Evolutionary conservation across 768 basidiomycete genomes (phyloP), one percentile per base, ranked within the genome.

Genomic region (Tulasnella sp.): DNA sequence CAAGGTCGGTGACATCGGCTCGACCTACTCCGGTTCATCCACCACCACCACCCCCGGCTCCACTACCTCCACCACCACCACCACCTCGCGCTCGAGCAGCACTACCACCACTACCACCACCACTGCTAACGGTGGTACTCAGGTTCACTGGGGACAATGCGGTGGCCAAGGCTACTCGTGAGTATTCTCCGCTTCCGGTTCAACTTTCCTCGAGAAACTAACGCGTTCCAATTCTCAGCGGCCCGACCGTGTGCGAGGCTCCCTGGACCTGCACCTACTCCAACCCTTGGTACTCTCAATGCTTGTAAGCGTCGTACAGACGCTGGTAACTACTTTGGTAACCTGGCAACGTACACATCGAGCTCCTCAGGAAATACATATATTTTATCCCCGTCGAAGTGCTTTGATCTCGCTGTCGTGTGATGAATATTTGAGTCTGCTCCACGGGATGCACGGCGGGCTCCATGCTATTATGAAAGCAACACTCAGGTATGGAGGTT

Each of bases 1-100:
- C 86, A 86, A 85, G 82, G 87, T 87, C 82, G 89, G 56, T 14
- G n/a, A 27, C 74, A 44, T 31, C 19, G 72, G 72, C 8, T 38
- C 38, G 72, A 73, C 74, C 8, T 44, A 40, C 40, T 40, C 74
- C 18, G 40, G 27, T 19, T 40, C 42, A 9, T 1, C 74, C 74
- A 75, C 18, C 42, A 27, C 38, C 8, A 73, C n/a, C 38, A 44
- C 44, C 44, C 27, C 74, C 5, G 39, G 38, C 44, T 3, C 16
- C 44, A 44, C 1, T 10, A 74, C 72, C 38, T 3, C 12, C 44
- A 74, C 36, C 72, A 44, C 74, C 40, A 75, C 74, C 9, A 40
- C 74, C 42, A 44, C 74, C 16, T 44, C 31, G 6, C 42, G 40
- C 21, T 40, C 74, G 16, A 40, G 18, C 19, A 75, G 78, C 24